Evolutionary conservation across 1,284 basidiomycete genomes (phyloP), one percentile per base, ranked within the genome.

Genomic region (Crepidotus sp.): DNA sequence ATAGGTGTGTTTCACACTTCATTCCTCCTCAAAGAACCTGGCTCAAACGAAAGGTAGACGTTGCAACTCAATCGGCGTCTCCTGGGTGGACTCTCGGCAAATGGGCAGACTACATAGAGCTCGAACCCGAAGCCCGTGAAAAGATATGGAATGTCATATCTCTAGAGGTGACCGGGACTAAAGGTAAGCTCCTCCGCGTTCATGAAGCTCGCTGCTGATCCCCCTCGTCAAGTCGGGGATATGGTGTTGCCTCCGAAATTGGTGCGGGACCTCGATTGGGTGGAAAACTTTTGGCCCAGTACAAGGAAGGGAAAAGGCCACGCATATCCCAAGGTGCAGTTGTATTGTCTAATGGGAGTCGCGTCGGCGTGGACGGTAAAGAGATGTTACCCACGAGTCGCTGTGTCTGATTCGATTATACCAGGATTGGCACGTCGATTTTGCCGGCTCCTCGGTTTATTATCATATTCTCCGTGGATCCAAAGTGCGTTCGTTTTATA

Each of bases 401-500:
- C 11, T 41, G 2, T 5, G 5, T 11, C 24, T 39, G 31, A 47
- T n/a, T 26, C 34, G 14, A 7, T 6, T 22, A 10, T 25, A 4
- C 31, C 55, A 91, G 89, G 92, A 96, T 58, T 96, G 92, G 94
- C 93, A 97, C 59, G 71, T 96, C 49, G 94, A 97, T 64, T 96
- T 97, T 61, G 93, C 93, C 13, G 93, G 90, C 1, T 92, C 87
- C 6, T 94, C 90, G 1, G 92, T 96, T 8, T 96, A 94, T 63
- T 96, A 96, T 58, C 89, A 93, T 54, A 83, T 96, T 48, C 70
- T 93, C 42, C 74, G 71, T 30, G 90, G 90, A 18, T 74, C 78
- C 21, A 93, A 94, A 71, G 88, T 80, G 54, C 27, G 34, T 45
- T 46, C 30, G 6, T 49, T 21, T 46, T 40, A 17, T 4, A 29